Evolutionary conservation across 306 rosid genomes (phyloP).

Genomic region (Cicer chorassanicum): DNA sequence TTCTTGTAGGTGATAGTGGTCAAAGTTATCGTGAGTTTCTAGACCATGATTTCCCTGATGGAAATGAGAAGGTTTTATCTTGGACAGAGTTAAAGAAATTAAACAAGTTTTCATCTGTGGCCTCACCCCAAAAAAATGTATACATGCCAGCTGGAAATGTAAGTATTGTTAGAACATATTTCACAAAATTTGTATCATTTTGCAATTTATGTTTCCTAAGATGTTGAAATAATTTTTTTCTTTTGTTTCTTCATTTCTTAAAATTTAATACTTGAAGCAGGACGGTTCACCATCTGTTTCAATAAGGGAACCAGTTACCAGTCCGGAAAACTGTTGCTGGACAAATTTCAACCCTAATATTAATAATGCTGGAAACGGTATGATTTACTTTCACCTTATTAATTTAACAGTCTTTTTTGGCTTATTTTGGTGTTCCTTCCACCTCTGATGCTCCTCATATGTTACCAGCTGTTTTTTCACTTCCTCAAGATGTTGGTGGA

Average conservation of each 20-base stretch:
- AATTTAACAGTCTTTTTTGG: constrained; percentile 16
- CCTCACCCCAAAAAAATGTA: constrained; percentile 32
- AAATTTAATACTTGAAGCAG: constrained; percentile 51
- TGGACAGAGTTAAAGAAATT: constrained; percentile 40
- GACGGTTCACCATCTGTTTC: constrained; percentile 50
- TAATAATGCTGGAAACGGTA: constrained; percentile 54
- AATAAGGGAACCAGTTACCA: constrained; percentile 50
- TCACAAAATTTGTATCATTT: constrained; percentile 36
- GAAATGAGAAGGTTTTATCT: constrained; percentile 56
- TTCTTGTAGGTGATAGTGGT: constrained; percentile 50
- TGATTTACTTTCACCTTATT: constrained; percentile 45
- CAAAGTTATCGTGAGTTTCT: constrained; percentile 47
- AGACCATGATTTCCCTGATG: constrained; percentile 52
- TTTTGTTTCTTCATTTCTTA: constrained; percentile 33
- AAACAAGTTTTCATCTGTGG: too few relatives aligned
- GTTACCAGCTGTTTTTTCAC: constrained; percentile 60
- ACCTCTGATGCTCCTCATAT: constrained; percentile 50
- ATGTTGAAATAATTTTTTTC: constrained; percentile 21
- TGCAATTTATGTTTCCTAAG: constrained; percentile 28
- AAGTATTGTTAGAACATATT: constrained; percentile 47
- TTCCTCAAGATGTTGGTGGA: constrained; percentile 49
- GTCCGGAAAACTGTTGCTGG: constrained; percentile 58
- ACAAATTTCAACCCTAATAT: constrained; percentile 42
- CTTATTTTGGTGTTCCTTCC: constrained; percentile 40
- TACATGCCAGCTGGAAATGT: constrained; percentile 57